Evolutionary conservation across 1,284 basidiomycete species (phyloP).

Genomic region (Pseudozyma sp.): DNA sequence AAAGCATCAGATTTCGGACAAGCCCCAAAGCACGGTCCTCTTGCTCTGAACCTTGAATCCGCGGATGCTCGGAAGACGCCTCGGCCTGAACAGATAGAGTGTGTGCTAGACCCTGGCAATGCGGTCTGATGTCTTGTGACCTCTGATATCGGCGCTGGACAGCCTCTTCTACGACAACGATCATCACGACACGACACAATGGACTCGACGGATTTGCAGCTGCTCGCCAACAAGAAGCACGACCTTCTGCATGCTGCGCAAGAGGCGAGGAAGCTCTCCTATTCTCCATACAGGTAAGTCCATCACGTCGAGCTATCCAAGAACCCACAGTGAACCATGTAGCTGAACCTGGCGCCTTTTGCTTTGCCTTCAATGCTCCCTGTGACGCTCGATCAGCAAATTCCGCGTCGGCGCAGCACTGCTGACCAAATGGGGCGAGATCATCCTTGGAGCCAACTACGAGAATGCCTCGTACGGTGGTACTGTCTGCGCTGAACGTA

Average conservation of each 20-base stretch:
- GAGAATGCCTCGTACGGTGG: constrained; percentile 91
- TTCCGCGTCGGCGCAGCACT: constrained; percentile 90
- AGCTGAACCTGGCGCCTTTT: too few relatives aligned
- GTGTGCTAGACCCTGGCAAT: neutral
- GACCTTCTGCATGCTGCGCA: constrained; percentile 54
- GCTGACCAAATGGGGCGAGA: constrained; percentile 76
- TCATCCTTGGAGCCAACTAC: constrained; percentile 85
- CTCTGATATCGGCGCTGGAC: neutral
- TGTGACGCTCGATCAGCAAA: constrained; percentile 72
- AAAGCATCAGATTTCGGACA: too few relatives aligned
- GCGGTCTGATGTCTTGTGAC: constrained; percentile 2
- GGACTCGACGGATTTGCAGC: constrained; percentile 37
- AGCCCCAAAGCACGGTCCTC: neutral
- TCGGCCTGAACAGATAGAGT: neutral
- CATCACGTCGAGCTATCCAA: neutral
- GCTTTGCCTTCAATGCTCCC: too few relatives aligned
- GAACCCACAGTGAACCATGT: too few relatives aligned
- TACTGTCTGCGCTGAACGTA: constrained; percentile 65
- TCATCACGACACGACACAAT: constrained; percentile 5
- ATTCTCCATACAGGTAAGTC: constrained; percentile 64
- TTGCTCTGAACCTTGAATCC: neutral
- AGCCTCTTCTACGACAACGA: neutral
- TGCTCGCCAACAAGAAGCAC: constrained; percentile 46
- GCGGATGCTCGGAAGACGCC: constrained; percentile 20
- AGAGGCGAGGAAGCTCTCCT: constrained; percentile 59